Evolutionary conservation across 495 filamentous ascomycete genomes (phyloP).

Genomic region (Penicillium fimorum): DNA sequence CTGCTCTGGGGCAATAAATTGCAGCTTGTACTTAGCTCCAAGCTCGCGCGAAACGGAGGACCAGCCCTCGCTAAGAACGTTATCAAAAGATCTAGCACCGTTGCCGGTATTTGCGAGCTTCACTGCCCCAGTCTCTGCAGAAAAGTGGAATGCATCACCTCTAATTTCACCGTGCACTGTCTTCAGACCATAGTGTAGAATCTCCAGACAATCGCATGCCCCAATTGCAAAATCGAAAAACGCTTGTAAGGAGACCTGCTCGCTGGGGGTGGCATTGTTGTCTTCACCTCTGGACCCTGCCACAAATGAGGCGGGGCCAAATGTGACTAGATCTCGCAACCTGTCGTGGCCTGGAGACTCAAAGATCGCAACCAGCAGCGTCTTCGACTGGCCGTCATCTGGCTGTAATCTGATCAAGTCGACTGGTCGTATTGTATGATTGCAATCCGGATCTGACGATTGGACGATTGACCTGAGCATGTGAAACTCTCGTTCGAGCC

Average conservation of each 20-base stretch:
- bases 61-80: slow-evolving; percentile 84
- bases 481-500: slow-evolving; percentile 82
- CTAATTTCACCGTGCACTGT: slow-evolving; percentile 86
- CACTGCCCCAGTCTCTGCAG: slow-evolving; percentile 61
- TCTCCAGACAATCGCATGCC: slow-evolving; percentile 78
- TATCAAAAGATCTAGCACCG: slow-evolving; percentile 80
- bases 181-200: slow-evolving; percentile 78
- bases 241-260: slow-evolving; percentile 62
- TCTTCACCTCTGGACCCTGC: slow-evolving; percentile 50
- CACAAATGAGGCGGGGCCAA: slow-evolving; percentile 72
- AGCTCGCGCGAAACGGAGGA: slow-evolving; percentile 72
- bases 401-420: slow-evolving; percentile 66
- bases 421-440: slow-evolving; percentile 72
- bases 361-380: slow-evolving; percentile 72
- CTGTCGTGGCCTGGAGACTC: slow-evolving; percentile 75
- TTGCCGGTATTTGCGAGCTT: slow-evolving; percentile 82
- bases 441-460: slow-evolving; percentile 67
- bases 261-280: slow-evolving; percentile 49
- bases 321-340: slow-evolving; percentile 64
- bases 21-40: slow-evolving; percentile 78
- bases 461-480: slow-evolving; percentile 68
- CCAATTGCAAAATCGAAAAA: slow-evolving; percentile 90
- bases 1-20: slow-evolving; percentile 88
- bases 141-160: slow-evolving; percentile 84
- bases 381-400: slow-evolving; percentile 59